Evolutionary conservation across 116 monocot species (phyloP), one percentile per base, ranked within the genome.

Genomic region (Thalassia testudinum): DNA sequence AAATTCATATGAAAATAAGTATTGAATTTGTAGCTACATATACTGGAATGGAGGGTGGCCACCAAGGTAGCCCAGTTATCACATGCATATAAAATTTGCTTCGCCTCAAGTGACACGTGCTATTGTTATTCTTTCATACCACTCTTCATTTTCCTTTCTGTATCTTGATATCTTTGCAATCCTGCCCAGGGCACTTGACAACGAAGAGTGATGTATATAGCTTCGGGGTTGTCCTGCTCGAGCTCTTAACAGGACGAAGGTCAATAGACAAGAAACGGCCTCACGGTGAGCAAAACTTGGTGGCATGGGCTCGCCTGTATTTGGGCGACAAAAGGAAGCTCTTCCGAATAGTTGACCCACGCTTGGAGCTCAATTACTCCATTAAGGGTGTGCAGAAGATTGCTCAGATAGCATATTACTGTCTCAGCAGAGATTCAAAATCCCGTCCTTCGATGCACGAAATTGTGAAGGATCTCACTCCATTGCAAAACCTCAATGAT

Each of bases 151-250:
- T 34, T 34, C 30, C 10, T 34, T 34, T 34, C 30, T 10, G 6
- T 34, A 34, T 34, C 30, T 5, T 34, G 30, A 34, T n/a, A 34
- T 34, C 30, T 34, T 34, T 34, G 30, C 30, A 34, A 34, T 34
- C 6, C 10, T 10, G 30, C 30, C 30, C 76, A 81, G 81, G 81
- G 15, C 81, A 81, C 62, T 61, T 81, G 57, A 76, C 76, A 47
- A 66, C 81, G 2, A 81, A 70, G 49, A 81, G 76, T 37, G 81
- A 81, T 61, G 81, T 81, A 15, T 81, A 81, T 53, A 76, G 81
- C 60, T 81, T 81, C 26, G 79, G 81, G 58, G 81, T 81, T 13
- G 81, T 81, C 22, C 26, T 81, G 17, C 76, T 81, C 22, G 81
- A 81, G 47, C 69, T 81, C 20, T 43, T 81, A 57, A 76, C 81